Percentiles rank a stretch among this genome's conserved stretches.
Evolutionary conservation across 108 stramenopile species (phyloP).

Genomic region (Thalassiosira profunda): DNA sequence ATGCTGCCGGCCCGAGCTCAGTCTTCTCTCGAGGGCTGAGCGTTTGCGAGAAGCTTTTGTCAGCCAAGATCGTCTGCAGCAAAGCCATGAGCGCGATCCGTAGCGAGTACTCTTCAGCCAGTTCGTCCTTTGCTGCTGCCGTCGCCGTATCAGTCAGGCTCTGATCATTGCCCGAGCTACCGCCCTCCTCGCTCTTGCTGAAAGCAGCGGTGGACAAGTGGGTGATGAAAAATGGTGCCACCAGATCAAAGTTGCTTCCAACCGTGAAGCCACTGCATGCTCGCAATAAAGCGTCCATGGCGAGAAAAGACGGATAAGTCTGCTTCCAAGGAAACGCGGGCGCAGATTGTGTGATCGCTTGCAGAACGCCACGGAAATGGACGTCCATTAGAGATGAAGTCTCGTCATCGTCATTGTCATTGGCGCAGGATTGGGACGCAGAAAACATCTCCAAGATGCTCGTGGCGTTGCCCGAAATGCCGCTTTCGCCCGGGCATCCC

Average conservation of each 20-base stretch:
- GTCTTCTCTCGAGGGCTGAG: not conserved
- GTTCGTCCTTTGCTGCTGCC: conserved; percentile 2
- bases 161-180: not conserved
- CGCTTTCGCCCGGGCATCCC: conserved; percentile 25
- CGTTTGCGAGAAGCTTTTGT: conserved; percentile 19
- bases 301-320: conserved; percentile 22
- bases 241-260: conserved; percentile 34
- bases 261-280: conserved; percentile 26
- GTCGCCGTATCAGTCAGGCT: too few species aligned
- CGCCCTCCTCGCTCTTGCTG: not conserved
- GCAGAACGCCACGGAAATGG: conserved; percentile 24
- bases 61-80: conserved; percentile 38
- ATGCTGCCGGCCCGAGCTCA: not conserved
- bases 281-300: conserved; percentile 27
- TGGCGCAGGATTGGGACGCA: not conserved
- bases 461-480: conserved; percentile 10
- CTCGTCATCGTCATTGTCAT: not conserved
- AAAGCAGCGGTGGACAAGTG: conserved; percentile 22
- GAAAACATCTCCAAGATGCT: conserved; percentile 20
- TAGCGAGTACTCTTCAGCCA: conserved; percentile 39
- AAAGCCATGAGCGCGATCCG: conserved; percentile 42
- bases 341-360: conserved; percentile 13
- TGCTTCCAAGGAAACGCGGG: conserved; percentile 46
- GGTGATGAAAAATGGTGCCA: conserved; percentile 34
- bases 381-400: conserved; percentile 11